These are phyloP conservation scores for Fusarium sp. DNA, from an alignment of 2,329 filamentous ascomycete genomes.

Conservation along the genomic window DNA sequence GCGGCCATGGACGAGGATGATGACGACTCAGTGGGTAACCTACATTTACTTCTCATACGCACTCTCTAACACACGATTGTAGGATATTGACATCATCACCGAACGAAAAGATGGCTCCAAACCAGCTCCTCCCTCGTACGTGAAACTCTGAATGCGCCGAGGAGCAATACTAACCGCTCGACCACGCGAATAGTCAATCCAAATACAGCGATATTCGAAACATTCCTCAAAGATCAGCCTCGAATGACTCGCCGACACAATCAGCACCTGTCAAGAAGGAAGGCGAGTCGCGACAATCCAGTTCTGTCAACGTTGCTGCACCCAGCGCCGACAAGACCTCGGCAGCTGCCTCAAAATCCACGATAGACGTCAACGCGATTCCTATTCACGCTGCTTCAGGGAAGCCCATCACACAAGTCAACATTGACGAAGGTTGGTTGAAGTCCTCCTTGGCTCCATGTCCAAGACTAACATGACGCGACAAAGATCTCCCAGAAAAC, in stretches of 20 bases:
- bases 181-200: slow-evolving; percentile 59
- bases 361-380: slow-evolving; percentile 85
- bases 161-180: slow-evolving; percentile 13
- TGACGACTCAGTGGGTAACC: slow-evolving; percentile 55
- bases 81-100: slow-evolving; percentile 78
- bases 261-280: slow-evolving; percentile 61
- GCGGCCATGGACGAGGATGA: slow-evolving; percentile 72
- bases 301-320: slow-evolving; percentile 47
- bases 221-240: slow-evolving; percentile 70
- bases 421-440: slow-evolving; percentile 73
- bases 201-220: slow-evolving; percentile 75
- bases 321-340: slow-evolving; percentile 67
- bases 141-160: slow-evolving; percentile 23
- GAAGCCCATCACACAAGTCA: slow-evolving; percentile 82
- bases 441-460: no score
- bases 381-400: slow-evolving; percentile 83
- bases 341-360: slow-evolving; percentile 80
- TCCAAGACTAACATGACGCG: slow-evolving; percentile 14
- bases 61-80: slow-evolving; percentile 15
- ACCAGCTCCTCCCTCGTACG: slow-evolving; percentile 69
- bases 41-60: neutral
- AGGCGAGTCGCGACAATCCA: slow-evolving; percentile 49
- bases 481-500: slow-evolving; percentile 75
- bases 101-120: slow-evolving; percentile 74
- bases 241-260: slow-evolving; percentile 63